phyloP scores from a whole-genome alignment of 257 asterid genomes.

The Solanum phureja region DNA sequence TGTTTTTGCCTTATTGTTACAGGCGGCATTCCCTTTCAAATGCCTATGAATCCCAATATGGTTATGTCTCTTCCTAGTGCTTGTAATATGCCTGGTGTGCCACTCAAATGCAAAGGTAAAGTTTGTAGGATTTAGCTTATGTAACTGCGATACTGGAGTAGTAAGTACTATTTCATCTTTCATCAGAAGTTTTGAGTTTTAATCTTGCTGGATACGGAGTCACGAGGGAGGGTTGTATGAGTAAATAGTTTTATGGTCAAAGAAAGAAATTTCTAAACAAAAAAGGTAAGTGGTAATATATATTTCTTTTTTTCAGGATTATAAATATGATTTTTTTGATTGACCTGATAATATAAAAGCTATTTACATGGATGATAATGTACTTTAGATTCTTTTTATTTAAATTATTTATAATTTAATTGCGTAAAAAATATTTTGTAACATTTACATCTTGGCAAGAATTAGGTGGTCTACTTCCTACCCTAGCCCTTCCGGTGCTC shows the following conservation, averaged over 20 bases:
- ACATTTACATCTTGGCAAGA: not conserved
- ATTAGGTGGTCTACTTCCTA: not conserved
- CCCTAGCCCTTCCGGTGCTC: not conserved
- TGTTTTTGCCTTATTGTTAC: conserved; percentile 27
- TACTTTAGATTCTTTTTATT: not conserved
- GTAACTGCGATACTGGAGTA: not conserved
- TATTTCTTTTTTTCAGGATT: not conserved
- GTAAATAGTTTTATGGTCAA: no score
- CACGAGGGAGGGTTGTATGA: no score
- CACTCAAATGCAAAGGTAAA: conserved; percentile 60
- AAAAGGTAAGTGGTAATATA: not conserved
- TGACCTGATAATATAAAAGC: not conserved
- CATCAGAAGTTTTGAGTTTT: not conserved
- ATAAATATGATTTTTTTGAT: not conserved
- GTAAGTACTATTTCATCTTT: not conserved
- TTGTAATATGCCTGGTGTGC: conserved; percentile 55
- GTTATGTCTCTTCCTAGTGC: conserved; percentile 63
- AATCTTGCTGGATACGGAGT: not conserved
- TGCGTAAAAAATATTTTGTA: not conserved
- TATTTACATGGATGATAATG: not conserved
- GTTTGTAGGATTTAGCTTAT: not conserved
- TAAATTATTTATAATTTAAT: not conserved
- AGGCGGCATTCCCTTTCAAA: conserved; percentile 18
- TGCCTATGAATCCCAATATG: conserved; percentile 40
- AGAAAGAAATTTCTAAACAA: not conserved